These are phyloP conservation scores for Brasilioporus rufonigricans DNA, from an alignment of 768 basidiomycete genomes.

Conservation along the genomic window DNA sequence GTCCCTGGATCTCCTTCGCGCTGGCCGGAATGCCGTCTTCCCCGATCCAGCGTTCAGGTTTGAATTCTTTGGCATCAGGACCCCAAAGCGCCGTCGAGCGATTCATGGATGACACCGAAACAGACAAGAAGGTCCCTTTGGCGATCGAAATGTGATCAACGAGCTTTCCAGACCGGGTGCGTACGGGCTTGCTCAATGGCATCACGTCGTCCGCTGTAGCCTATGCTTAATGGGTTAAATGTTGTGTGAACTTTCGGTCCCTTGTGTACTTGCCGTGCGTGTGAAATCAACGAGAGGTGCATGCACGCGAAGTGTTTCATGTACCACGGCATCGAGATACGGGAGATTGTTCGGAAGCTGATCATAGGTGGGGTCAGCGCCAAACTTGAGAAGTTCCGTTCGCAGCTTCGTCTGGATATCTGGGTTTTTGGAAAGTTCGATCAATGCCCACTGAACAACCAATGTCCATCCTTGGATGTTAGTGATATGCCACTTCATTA, in stretches of 20 bases:
- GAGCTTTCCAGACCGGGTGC: slow-evolving; percentile 37
- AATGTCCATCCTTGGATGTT: neutral
- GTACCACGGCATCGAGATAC: slow-evolving; percentile 52
- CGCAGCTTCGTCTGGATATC: slow-evolving; percentile 49
- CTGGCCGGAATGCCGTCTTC: slow-evolving; percentile 25
- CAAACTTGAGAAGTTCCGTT: slow-evolving; percentile 46
- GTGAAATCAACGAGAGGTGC: slow-evolving; percentile 33
- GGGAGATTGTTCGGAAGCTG: slow-evolving; percentile 49
- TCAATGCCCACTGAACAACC: slow-evolving; percentile 45
- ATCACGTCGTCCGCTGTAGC: slow-evolving; percentile 55
- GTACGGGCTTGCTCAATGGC: slow-evolving; percentile 52
- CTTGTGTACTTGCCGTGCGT: slow-evolving; percentile 8
- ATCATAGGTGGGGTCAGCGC: slow-evolving; percentile 51
- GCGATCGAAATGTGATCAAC: slow-evolving; percentile 42
- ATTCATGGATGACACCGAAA: slow-evolving; percentile 49
- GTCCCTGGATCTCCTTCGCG: too few species aligned
- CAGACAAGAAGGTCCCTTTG: slow-evolving; percentile 44
- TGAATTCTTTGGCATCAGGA: slow-evolving; percentile 51
- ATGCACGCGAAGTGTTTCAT: slow-evolving; percentile 46
- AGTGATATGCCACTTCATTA: neutral
- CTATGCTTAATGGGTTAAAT: slow-evolving; percentile 27
- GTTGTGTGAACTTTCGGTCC: neutral
- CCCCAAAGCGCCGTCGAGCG: slow-evolving; percentile 60
- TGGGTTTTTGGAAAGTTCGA: slow-evolving; percentile 48
- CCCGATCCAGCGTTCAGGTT: slow-evolving; percentile 63